Evolutionary conservation across 352 stramenopile species (phyloP).

Genomic region (Pythium aquatile): DNA sequence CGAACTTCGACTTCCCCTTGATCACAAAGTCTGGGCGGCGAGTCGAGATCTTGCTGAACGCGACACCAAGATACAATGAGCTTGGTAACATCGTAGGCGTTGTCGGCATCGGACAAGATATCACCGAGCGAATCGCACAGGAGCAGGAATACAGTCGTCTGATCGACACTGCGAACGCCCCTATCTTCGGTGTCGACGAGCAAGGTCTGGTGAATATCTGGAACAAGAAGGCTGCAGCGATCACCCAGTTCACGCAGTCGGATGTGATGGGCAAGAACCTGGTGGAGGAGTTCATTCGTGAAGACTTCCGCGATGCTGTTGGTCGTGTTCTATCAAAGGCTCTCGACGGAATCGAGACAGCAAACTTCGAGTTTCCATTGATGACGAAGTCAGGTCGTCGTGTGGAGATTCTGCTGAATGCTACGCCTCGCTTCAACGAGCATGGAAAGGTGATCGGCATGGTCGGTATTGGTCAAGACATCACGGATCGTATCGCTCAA

Average conservation of each 20-base stretch:
- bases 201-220: conserved; percentile 83
- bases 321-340: conserved; percentile 21
- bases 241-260: conserved; percentile 32
- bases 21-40: conserved; percentile 65
- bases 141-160: conserved; percentile 86
- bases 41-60: conserved; percentile 77
- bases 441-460: conserved; percentile 54
- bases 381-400: conserved; percentile 36
- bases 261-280: conserved; percentile 4
- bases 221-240: conserved; percentile 89
- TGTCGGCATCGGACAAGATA: conserved; percentile 81
- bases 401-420: conserved; percentile 26
- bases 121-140: conserved; percentile 84
- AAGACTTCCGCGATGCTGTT: neutral
- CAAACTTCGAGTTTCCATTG: conserved; percentile 82
- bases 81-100: conserved; percentile 70
- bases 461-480: conserved; percentile 63
- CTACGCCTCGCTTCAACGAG: conserved; percentile 30
- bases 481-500: conserved; percentile 47
- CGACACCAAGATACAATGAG: conserved; percentile 72
- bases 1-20: conserved; percentile 83
- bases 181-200: conserved; percentile 85
- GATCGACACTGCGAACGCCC: conserved; percentile 88
- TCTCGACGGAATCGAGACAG: conserved; percentile 46
- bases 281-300: neutral